These are phyloP conservation scores for Alternaria burnsii DNA, from an alignment of 2,329 filamentous ascomycete genomes.

Conservation along the genomic window DNA sequence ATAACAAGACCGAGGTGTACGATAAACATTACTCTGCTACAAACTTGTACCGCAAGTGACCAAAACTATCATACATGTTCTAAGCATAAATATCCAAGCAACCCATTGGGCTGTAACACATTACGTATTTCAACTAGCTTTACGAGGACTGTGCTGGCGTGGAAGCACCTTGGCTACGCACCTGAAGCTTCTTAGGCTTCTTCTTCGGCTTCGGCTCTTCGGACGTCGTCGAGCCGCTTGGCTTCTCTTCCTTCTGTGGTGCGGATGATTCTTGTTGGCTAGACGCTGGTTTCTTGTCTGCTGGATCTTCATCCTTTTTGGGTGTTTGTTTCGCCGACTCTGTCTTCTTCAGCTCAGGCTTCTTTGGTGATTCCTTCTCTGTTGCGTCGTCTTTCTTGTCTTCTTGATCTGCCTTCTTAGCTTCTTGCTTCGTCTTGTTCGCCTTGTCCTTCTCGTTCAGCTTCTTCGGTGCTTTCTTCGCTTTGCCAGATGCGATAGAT, in stretches of 20 bases:
- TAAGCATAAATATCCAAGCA: rapidly evolving
- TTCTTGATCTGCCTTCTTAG: slow-evolving; percentile 17
- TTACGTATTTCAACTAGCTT: neutral
- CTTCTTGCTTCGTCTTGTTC: slow-evolving; percentile 21
- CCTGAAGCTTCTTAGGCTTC: slow-evolving; percentile 51
- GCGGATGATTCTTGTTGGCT: neutral
- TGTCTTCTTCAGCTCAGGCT: neutral
- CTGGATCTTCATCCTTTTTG: slow-evolving; percentile 15
- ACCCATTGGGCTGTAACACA: neutral
- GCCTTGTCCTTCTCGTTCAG: slow-evolving; percentile 17
- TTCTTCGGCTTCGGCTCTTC: slow-evolving; percentile 41
- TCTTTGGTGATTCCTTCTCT: slow-evolving; percentile 10
- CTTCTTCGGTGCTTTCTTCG: slow-evolving; percentile 31
- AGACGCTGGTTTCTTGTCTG: slow-evolving; percentile 7
- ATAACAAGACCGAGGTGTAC: neutral
- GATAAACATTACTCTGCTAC: neutral
- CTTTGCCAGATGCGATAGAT: slow-evolving; percentile 25
- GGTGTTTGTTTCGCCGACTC: slow-evolving; percentile 6
- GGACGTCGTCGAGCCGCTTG: neutral
- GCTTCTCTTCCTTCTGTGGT: slow-evolving; percentile 9
- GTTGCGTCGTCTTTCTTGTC: slow-evolving; percentile 7
- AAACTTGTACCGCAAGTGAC: neutral
- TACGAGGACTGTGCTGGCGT: slow-evolving; percentile 18
- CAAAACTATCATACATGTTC: neutral
- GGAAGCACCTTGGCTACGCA: slow-evolving; percentile 28